Evolutionary conservation across 306 rosid species (phyloP), one percentile per base, ranked within the genome.

Genomic region (Geum urbanum): DNA sequence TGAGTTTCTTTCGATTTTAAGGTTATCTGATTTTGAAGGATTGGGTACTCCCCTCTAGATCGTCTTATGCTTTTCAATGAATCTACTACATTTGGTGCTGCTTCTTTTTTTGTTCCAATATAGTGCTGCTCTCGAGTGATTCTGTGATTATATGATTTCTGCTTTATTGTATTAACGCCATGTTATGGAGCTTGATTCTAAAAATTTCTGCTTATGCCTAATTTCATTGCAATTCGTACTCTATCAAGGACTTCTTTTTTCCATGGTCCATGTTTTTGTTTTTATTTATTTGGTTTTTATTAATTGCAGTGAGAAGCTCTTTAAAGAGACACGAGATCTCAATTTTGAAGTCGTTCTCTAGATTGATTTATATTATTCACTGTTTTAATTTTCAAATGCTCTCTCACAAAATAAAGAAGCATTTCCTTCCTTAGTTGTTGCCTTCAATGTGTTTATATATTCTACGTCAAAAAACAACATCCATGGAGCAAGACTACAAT

Each of bases 271-370:
- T n/a, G 40, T 14, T 24, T 41, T 8, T 20, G 3, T 62, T 43
- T 62, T 63, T 39, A 51, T 72, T 73, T 72, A 47, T 74, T 70
- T 67, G 18, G 65, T 44, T 66, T 8, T 86, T 65, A 24, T 62
- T 61, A 94, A 94, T 88, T 94, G 95, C 58, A 94, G 94, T 74
- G 98, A 92, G 88, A 90, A 94, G 96, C 97, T 94, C 66, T 90
- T 81, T 80, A 90, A 90, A 89, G 98, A 94, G 91, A 88, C 87
- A 69, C 84, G 92, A 72, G 98, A 94, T 88, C 96, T 88, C 82
- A 91, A 90, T 88, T 94, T 94, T 19, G 98, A 94, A 88, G 97
- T 94, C n/a, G n/a, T n/a, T n/a, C 79, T 97, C 87, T 62, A 91
- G 97, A 97, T 94, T 87, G 87, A 87, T 79, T 79, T 71, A 74